Base-by-base conservation (phyloP, 2,329 filamentous ascomycete species). In the Remersonia thermophila region DNA sequence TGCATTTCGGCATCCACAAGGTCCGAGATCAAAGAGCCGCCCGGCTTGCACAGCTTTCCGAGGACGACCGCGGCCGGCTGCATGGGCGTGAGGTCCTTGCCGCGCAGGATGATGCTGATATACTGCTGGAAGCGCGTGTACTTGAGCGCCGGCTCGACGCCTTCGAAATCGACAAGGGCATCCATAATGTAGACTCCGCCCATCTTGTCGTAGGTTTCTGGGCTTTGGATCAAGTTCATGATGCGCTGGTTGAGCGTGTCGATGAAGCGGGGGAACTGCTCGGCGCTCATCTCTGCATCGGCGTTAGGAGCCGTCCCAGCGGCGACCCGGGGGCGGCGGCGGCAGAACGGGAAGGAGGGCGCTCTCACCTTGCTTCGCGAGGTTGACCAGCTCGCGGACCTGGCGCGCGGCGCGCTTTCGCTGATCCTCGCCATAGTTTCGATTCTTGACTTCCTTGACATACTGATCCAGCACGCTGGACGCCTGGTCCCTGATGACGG, bases 1-100 rank as follows among this genome's bases (percentile, higher is more conserved):
- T 95, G 93, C 43, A 96, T 87, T 60, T 98, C 89, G 37, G 86
- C 89, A 55, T 98, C 91, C 39, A 98, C 91, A 37, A 98, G 67
- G 58, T 96, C 89, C 7, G 89, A 93, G 30, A 93, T 94, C 45
- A 96, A 69, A 23, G 91, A 87, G 41, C 91, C 91, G 43, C 91
- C 91, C 0, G 91, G 91, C 47, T 84, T 80, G 43, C 89, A 93
- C 41, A 98, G 71, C 55, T 87, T 83, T 31, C 91, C 91, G 18
- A 98, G 69, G 3, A 89, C 87, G 47, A 82, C 77, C 29, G 91
- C 87, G 4, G 93, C 91, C 10, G 83, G 78, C 38, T 93, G 77
- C 80, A 98, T 89, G 15, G 91, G 85, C 37, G 77, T 77, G 45
- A 84, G 83, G 51, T 98, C 91, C 55, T 87, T 93, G 44, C 89